These are phyloP conservation scores for Sarcodon aspratus DNA, from an alignment of 768 basidiomycete genomes.

Conservation along the genomic window DNA sequence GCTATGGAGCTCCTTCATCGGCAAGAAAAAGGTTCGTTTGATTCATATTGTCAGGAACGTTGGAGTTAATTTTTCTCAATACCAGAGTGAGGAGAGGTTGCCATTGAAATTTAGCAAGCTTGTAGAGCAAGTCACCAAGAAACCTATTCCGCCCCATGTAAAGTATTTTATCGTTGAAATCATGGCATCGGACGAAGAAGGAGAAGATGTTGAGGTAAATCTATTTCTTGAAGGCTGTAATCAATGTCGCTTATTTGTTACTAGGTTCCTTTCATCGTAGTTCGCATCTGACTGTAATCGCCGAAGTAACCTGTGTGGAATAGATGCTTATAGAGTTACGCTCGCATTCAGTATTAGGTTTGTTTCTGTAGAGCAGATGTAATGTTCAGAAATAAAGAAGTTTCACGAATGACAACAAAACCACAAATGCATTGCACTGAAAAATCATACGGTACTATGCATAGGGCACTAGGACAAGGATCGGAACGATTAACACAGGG, in stretches of 20 bases:
- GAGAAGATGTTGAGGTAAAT: slow-evolving; percentile 88
- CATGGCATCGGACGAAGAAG: slow-evolving; percentile 87
- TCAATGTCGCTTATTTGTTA: slow-evolving; percentile 1
- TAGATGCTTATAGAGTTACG: no score
- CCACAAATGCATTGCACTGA: no score
- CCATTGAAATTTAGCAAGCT: slow-evolving; percentile 85
- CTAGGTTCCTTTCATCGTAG: slow-evolving; percentile 78
- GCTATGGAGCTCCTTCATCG: slow-evolving; percentile 93
- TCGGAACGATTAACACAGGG: no score
- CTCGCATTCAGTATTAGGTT: no score
- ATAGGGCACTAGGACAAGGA: no score
- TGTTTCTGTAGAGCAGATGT: no score
- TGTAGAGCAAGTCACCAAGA: slow-evolving; percentile 92
- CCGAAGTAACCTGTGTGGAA: background rate
- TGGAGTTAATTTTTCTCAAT: slow-evolving; percentile 2
- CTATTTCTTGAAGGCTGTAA: background rate
- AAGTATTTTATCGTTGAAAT: slow-evolving; percentile 88
- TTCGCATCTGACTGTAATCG: slow-evolving; percentile 35
- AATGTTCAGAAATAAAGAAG: no score
- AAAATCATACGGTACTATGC: background rate
- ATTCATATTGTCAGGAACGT: background rate
- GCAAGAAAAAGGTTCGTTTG: slow-evolving; percentile 76
- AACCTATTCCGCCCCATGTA: slow-evolving; percentile 72
- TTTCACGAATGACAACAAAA: no score
- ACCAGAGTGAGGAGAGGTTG: slow-evolving; percentile 79